Conservation (phyloP, 2,329 filamentous ascomycete genomes). For the Fusarium cicatricum region DNA sequence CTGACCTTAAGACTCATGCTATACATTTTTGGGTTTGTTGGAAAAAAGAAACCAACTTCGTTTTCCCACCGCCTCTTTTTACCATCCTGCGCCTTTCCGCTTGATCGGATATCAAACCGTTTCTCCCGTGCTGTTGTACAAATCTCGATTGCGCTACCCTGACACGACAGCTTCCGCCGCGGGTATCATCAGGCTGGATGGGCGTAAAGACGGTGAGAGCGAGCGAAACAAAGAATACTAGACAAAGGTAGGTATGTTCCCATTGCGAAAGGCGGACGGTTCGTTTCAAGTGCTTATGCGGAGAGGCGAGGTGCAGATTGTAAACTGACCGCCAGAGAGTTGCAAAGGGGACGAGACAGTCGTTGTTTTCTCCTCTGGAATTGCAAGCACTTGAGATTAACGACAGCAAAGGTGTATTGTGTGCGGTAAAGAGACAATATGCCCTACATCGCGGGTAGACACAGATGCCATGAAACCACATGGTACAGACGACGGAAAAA, state of each 20-base stretch:
- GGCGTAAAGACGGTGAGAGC: slow-evolving; percentile 31
- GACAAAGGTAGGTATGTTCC: not conserved
- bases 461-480: slow-evolving; percentile 11
- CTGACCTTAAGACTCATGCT: slow-evolving; percentile 4
- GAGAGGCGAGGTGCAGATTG: slow-evolving; percentile 33
- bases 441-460: not conserved
- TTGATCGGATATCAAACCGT: slow-evolving; percentile 2
- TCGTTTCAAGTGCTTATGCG: slow-evolving; percentile 34
- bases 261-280: not conserved
- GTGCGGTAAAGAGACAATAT: slow-evolving; percentile 2
- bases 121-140: slow-evolving; percentile 28
- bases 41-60: not conserved
- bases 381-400: not conserved
- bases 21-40: not conserved
- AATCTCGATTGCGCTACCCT: slow-evolving; percentile 42
- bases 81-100: not conserved
- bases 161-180: slow-evolving; percentile 25
- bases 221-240: not conserved
- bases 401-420: too few relatives aligned
- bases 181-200: slow-evolving; percentile 11
- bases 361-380: not conserved
- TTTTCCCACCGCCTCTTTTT: slow-evolving; percentile 24
- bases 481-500: not conserved
- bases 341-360: not conserved
- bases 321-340: slow-evolving; percentile 20